These are phyloP conservation scores for Leptomonas pyrrhocoris DNA, from an alignment of 208 protist species.

Conservation along the genomic window DNA sequence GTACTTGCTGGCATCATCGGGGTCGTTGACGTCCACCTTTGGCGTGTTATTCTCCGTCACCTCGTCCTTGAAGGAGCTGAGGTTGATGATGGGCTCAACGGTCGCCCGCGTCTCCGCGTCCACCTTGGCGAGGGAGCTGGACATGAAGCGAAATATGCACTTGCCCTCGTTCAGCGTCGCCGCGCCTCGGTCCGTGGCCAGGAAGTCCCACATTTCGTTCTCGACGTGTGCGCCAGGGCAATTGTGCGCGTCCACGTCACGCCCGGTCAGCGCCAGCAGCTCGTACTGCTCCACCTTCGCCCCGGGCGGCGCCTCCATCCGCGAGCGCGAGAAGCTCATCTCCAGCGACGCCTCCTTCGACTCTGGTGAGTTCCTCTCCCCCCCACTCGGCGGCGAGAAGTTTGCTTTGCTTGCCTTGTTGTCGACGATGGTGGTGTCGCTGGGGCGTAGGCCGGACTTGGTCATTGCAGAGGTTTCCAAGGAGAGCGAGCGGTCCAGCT, in stretches of 20 bases:
- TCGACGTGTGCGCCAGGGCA: slow-evolving; percentile 45
- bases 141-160: slow-evolving; percentile 84
- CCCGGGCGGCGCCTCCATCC: slow-evolving; percentile 22
- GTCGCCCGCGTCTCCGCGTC: slow-evolving; percentile 55
- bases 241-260: slow-evolving; percentile 47
- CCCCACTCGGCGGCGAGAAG: slow-evolving; percentile 23
- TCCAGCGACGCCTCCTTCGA: slow-evolving; percentile 13
- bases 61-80: slow-evolving; percentile 73
- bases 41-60: slow-evolving; percentile 82
- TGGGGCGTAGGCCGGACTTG: background rate
- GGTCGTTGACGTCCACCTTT: slow-evolving; percentile 63
- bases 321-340: slow-evolving; percentile 18
- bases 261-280: slow-evolving; percentile 68
- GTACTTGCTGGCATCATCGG: slow-evolving; percentile 61
- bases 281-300: slow-evolving; percentile 79
- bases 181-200: slow-evolving; percentile 40
- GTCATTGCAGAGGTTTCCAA: slow-evolving; percentile 20
- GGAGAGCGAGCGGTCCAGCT: slow-evolving; percentile 34
- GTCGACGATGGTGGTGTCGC: background rate
- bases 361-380: background rate
- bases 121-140: slow-evolving; percentile 39
- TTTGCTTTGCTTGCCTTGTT: background rate
- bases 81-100: slow-evolving; percentile 77
- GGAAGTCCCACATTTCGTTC: slow-evolving; percentile 79
- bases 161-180: slow-evolving; percentile 67